A percentile compares a stretch with the other conserved stretches of the same genome.
Evolutionary conservation across 179 eudicot species (phyloP).

Genomic region (Spinacia oleracea): DNA sequence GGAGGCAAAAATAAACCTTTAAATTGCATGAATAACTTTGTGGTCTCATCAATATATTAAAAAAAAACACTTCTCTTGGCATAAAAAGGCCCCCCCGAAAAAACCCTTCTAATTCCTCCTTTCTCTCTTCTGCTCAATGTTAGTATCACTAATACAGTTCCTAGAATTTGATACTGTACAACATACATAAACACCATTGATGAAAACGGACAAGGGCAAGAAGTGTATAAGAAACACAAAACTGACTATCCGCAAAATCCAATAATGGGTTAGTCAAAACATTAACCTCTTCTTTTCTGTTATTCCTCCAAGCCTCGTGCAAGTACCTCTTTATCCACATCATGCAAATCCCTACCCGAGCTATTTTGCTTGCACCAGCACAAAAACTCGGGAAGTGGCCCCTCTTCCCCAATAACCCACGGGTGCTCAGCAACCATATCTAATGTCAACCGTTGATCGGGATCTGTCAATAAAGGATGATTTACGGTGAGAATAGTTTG

Average conservation of each 20-base stretch:
- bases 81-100: neutral
- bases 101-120: neutral
- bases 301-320: neutral
- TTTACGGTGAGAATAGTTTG: neutral
- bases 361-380: slow-evolving; percentile 79
- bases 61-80: neutral
- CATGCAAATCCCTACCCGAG: slow-evolving; percentile 30
- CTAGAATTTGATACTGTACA: slow-evolving; percentile 35
- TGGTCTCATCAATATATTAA: neutral
- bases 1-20: neutral
- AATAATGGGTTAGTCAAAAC: slow-evolving; percentile 18
- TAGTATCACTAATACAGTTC: slow-evolving; percentile 22
- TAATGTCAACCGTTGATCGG: slow-evolving; percentile 61
- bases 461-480: slow-evolving; percentile 53
- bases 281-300: neutral
- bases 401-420: slow-evolving; percentile 77
- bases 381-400: slow-evolving; percentile 67
- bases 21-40: no score
- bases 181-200: slow-evolving; percentile 25
- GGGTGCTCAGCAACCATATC: slow-evolving; percentile 67
- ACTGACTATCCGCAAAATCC: slow-evolving; percentile 2
- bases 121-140: slow-evolving; percentile 13
- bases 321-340: slow-evolving; percentile 28
- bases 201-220: neutral
- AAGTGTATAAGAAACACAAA: slow-evolving; percentile 1